These are phyloP conservation scores for Mycena citricolor DNA, from an alignment of 1,284 basidiomycete species.

Conservation along the genomic window DNA sequence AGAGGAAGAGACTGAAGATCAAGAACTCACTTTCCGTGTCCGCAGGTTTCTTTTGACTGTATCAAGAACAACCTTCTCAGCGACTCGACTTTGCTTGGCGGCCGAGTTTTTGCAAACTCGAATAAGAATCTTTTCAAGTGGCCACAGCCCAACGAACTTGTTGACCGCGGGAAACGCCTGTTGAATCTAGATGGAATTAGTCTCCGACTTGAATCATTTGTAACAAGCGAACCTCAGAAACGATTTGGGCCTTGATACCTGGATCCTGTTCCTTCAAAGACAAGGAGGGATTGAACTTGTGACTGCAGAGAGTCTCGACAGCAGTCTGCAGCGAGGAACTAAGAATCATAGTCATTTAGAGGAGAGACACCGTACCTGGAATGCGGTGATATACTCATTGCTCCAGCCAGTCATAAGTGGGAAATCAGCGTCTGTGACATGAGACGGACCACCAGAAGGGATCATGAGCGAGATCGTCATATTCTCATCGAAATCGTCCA, in stretches of 20 bases:
- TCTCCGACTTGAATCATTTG: no score
- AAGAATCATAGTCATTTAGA: no score
- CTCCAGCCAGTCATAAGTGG: not conserved
- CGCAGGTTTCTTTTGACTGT: no score
- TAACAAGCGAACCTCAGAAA: not conserved
- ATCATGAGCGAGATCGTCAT: not conserved
- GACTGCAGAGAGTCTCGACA: not conserved
- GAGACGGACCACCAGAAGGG: conserved; percentile 2
- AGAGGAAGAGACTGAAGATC: no score
- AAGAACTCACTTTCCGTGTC: no score
- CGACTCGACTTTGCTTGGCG: not conserved
- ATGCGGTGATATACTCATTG: not conserved
- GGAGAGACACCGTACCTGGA: conserved; percentile 1
- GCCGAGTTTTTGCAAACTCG: conserved; percentile 2
- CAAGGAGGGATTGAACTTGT: not conserved
- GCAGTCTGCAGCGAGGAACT: not conserved
- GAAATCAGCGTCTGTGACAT: not conserved
- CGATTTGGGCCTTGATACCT: not conserved
- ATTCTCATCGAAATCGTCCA: no score
- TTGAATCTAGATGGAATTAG: not conserved
- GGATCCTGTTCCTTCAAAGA: not conserved
- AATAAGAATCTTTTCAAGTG: not conserved
- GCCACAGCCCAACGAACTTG: not conserved
- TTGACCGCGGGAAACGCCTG: not conserved
- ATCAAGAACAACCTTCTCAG: no score